Evolutionary conservation across 2,329 filamentous ascomycete species (phyloP).

Genomic region (Microdochium nivale): DNA sequence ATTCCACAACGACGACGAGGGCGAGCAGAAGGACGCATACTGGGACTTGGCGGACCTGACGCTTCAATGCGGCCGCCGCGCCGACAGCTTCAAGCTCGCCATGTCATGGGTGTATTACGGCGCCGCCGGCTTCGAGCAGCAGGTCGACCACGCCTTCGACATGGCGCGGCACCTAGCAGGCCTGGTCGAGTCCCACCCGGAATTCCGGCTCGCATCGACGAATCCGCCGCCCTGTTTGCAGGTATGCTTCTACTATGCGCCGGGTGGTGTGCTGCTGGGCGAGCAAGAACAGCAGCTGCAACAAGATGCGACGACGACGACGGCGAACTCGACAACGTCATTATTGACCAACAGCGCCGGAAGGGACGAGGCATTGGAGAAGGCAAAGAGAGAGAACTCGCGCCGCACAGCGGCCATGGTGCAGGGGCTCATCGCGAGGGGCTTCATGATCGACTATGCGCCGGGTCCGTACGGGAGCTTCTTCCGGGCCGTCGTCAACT

Average conservation of each 20-base stretch:
- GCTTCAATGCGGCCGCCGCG: constrained; percentile 82
- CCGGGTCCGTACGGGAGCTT: constrained; percentile 47
- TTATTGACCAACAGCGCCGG: neutral
- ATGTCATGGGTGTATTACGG: constrained; percentile 89
- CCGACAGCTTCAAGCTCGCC: constrained; percentile 80
- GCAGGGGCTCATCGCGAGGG: constrained; percentile 35
- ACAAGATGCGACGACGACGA: constrained; percentile 22
- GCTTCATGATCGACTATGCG: constrained; percentile 56
- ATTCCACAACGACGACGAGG: constrained; percentile 52
- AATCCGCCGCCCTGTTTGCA: constrained; percentile 83
- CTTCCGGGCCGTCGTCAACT: constrained; percentile 52
- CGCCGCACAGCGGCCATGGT: constrained; percentile 39
- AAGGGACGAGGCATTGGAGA: constrained; percentile 21
- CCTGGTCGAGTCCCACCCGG: constrained; percentile 41
- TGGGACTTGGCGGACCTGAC: constrained; percentile 92
- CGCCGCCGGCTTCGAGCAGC: constrained; percentile 57
- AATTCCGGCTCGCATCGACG: constrained; percentile 65
- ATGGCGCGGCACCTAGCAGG: constrained; percentile 61
- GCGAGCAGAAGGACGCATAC: constrained; percentile 37
- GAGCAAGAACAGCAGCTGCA: too few relatives aligned
- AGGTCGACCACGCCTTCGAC: constrained; percentile 66
- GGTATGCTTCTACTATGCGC: constrained; percentile 86
- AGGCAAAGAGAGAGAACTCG: constrained; percentile 36
- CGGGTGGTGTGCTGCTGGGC: constrained; percentile 18
- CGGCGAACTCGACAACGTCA: neutral